Percentiles rank a stretch among this genome's conserved stretches.
Conservation (phyloP, 2,329 filamentous ascomycete genomes). For the Didymella glomerata region DNA sequence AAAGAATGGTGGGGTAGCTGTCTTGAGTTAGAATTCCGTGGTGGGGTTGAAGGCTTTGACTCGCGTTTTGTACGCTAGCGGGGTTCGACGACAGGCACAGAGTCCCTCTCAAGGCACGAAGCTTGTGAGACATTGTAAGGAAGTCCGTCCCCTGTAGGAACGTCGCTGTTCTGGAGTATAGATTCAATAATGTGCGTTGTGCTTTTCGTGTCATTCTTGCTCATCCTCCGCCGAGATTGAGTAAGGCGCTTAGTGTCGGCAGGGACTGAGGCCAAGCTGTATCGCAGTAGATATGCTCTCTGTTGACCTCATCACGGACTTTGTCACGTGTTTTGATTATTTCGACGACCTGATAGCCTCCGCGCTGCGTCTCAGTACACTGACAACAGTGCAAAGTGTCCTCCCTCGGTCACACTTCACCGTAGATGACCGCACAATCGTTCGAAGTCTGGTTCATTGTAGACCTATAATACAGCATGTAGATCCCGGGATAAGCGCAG, state of each 20-base stretch:
- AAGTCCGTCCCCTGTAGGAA: neutral
- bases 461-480: slow-evolving; percentile 48
- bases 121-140: neutral
- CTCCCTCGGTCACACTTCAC: neutral
- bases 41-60: slow-evolving; percentile 5
- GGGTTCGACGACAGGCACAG: neutral
- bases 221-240: neutral
- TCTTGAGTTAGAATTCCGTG: slow-evolving; percentile 6
- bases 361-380: neutral
- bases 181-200: neutral
- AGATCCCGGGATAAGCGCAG: slow-evolving; percentile 25
- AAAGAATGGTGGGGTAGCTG: slow-evolving; percentile 13
- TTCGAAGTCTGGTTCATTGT: slow-evolving; percentile 34
- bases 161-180: neutral
- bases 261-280: neutral
- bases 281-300: neutral
- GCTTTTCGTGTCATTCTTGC: neutral
- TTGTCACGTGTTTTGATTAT: neutral
- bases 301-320: neutral
- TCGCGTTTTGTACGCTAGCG: slow-evolving; percentile 5
- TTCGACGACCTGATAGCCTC: neutral
- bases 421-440: neutral
- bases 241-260: neutral
- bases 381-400: neutral
- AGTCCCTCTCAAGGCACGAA: neutral